phyloP scores from a whole-genome alignment of 1,284 basidiomycete genomes.

The Earliella scabrosa region DNA sequence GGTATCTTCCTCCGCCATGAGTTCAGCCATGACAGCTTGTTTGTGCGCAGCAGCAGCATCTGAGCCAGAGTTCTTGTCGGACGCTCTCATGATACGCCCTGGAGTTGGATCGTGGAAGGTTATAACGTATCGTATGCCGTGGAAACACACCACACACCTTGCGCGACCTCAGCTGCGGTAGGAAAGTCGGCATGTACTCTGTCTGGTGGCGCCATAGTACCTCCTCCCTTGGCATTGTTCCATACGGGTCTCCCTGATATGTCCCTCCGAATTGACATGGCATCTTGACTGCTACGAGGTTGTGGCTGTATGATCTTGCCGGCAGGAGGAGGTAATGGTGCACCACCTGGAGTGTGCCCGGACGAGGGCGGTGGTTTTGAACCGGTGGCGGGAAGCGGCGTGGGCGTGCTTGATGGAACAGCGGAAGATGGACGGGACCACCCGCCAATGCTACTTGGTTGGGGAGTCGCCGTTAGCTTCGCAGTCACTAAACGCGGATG shows the following conservation, averaged over 20 bases:
- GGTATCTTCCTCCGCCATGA: conserved; percentile 82
- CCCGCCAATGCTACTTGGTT: conserved; percentile 60
- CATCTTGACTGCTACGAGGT: conserved; percentile 46
- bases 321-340: conserved; percentile 55
- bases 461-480: conserved; percentile 76
- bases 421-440: conserved; percentile 81
- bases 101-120: conserved; percentile 33
- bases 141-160: conserved; percentile 51
- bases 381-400: conserved; percentile 39
- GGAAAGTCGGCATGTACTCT: conserved; percentile 74
- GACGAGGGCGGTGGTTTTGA: conserved; percentile 36
- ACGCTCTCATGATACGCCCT: conserved; percentile 30
- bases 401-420: conserved; percentile 56
- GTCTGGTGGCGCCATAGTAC: conserved; percentile 40
- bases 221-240: conserved; percentile 58
- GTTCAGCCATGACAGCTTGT: conserved; percentile 67
- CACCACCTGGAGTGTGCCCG: conserved; percentile 27
- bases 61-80: conserved; percentile 37
- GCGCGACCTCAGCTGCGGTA: conserved; percentile 90
- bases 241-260: conserved; percentile 58
- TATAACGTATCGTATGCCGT: conserved; percentile 4
- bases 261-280: conserved; percentile 48
- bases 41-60: conserved; percentile 52
- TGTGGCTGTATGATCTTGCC: conserved; percentile 76
- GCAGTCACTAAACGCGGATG: conserved; percentile 83